Evolutionary conservation across 306 rosid genomes (phyloP), one percentile per base, ranked within the genome.

Genomic region (Trifolium repens): DNA sequence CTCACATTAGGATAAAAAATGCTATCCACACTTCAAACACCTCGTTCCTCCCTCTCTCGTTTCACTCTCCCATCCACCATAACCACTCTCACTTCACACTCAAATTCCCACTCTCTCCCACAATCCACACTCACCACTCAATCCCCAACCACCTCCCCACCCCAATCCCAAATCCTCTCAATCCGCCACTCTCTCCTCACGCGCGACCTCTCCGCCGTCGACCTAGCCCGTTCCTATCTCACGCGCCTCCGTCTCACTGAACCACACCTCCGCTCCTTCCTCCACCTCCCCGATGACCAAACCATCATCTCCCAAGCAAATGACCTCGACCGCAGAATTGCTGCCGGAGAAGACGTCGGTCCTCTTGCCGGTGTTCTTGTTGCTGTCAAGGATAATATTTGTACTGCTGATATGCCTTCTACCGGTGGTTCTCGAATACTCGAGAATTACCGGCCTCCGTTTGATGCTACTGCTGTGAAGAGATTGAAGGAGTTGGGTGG

Each of bases 351-450:
- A 50, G 92, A 92, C 5, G 26, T 87, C 14, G 97, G 99, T 6
- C 96, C 93, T 26, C 79, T 94, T 67, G 96, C 96, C 39, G 99
- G 99, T 1, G 92, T 92, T 0, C 80, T 94, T 10, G 97, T 94
- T 1, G 99, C 83, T 13, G 91, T 94, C 12, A 94, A 94, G 85
- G 99, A 94, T 63, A 94, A 94, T n/a, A 88, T 94, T 2, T 94
- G 99, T 61, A 94, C 99, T 3, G 77, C 81, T 26, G 97, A 89
- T 37, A 87, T 94, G 96, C 99, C 98, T 0, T 90, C 98, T 12
- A 94, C 98, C 0, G 96, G 71, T 4, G 98, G 98, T 1, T 94
- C 97, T 4, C 89, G 88, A 60, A 84, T 94, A 22, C 85, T 94
- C 13, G 89, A 86, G 11, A 94, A 91, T 0, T 94, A 94, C 74